These are phyloP conservation scores for Apiospora malaysiana DNA, from an alignment of 2,329 filamentous ascomycete genomes.

Conservation along the genomic window DNA sequence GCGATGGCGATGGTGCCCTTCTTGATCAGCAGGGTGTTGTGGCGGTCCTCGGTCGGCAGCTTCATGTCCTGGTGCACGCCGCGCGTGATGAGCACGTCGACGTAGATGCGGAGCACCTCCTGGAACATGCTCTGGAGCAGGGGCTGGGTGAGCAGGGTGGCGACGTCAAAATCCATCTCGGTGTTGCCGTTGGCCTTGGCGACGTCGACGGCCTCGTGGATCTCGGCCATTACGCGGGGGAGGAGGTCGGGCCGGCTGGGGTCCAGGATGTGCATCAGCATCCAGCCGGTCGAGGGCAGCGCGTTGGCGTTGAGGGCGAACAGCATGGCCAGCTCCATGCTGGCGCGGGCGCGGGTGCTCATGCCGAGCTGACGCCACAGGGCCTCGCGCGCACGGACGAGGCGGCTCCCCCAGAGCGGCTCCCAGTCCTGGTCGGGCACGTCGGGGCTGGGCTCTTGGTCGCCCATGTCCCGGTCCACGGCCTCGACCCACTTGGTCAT, in stretches of 20 bases:
- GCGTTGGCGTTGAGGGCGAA: neutral
- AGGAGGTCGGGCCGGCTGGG: neutral
- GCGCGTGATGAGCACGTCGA: neutral
- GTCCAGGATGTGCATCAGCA: slow-evolving; percentile 3
- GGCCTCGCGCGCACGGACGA: neutral
- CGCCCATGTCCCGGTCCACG: neutral
- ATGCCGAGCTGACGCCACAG: neutral
- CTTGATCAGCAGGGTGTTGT: neutral
- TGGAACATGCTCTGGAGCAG: slow-evolving; percentile 1
- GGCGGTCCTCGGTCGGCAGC: neutral
- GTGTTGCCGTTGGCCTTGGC: neutral
- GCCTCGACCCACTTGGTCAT: neutral
- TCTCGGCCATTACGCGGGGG: neutral
- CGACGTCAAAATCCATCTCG: neutral
- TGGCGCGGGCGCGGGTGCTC: neutral
- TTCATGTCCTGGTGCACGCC: neutral
- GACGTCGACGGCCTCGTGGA: neutral
- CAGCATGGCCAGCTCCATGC: neutral
- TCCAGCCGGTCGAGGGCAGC: neutral
- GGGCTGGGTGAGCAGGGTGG: neutral
- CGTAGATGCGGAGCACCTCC: neutral
- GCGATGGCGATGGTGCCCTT: neutral
- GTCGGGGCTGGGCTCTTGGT: neutral
- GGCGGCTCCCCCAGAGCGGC: neutral
- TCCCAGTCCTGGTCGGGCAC: neutral